A percentile compares a stretch with the other conserved stretches of the same genome.
These are phyloP conservation scores for Metschnikowia gruessii DNA, from an alignment of 805 yeast species.

Conservation along the genomic window DNA sequence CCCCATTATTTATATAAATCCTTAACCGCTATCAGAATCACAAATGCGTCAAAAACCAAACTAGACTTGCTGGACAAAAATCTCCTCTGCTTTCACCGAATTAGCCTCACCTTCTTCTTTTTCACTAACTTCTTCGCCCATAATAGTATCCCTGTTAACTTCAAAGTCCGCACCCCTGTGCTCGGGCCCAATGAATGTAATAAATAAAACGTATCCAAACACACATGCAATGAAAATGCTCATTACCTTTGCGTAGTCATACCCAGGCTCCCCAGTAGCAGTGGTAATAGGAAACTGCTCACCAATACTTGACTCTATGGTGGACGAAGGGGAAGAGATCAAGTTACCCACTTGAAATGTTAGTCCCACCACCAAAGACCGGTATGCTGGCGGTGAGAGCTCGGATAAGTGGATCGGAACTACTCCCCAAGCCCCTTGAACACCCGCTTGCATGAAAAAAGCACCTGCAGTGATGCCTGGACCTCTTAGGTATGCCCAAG, in stretches of 20 bases:
- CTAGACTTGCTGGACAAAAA: slow-evolving; percentile 2
- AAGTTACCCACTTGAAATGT: slow-evolving; percentile 72
- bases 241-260: slow-evolving; percentile 68
- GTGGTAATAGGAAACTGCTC: slow-evolving; percentile 50
- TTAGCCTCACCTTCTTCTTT: slow-evolving; percentile 5
- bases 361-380: slow-evolving; percentile 24
- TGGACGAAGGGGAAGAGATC: slow-evolving; percentile 68
- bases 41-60: too few species aligned
- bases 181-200: slow-evolving; percentile 60
- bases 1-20: too few species aligned
- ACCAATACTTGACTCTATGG: slow-evolving; percentile 64
- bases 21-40: too few species aligned
- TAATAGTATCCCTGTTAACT: slow-evolving; percentile 14
- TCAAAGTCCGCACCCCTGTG: slow-evolving; percentile 22
- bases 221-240: slow-evolving; percentile 66
- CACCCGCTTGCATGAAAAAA: slow-evolving; percentile 62
- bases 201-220: slow-evolving; percentile 49
- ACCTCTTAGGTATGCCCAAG: slow-evolving; percentile 23
- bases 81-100: slow-evolving; percentile 9
- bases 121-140: slow-evolving; percentile 12
- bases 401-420: slow-evolving; percentile 66
- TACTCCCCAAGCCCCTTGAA: slow-evolving; percentile 76
- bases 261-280: slow-evolving; percentile 23
- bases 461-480: slow-evolving; percentile 53
- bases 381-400: slow-evolving; percentile 37